Base-by-base conservation (phyloP, 495 filamentous ascomycete genomes). In the Podospora pseudopauciseta region DNA sequence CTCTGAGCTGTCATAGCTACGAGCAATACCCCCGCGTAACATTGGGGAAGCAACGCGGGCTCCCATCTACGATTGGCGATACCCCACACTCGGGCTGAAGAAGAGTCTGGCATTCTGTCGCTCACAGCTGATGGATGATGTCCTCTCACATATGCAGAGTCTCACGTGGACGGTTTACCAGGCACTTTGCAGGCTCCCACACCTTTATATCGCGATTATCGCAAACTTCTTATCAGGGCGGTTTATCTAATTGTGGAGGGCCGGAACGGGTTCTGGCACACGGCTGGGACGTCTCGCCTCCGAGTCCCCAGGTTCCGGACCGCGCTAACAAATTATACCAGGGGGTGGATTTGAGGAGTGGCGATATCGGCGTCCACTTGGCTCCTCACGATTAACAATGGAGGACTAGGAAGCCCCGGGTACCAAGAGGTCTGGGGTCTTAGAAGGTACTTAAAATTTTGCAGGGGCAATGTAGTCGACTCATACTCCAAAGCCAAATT, bases 161-260 rank as follows among this genome's bases (percentile, higher is more conserved):
- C 64, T 72, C 71, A 70, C 65, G 70, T 72, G 72, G 68, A 58
- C 55, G 0, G 55, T 58, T 7, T 26, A 20, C 55, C 55, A n/a
- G 32, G 60, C 55, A 53, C 3, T 64, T 69, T 65, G 28, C 53
- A 26, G 39, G 28, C 32, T 68, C 39, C 26, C 55, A 55, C 49
- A 34, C 18, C 55, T 28, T 56, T 60, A 53, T 23, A 49, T 61
- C 44, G 19, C n/a, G 27, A 32, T 13, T 34, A 63, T 32, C 28
- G 61, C n/a, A 5, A 63, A 32, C 27, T 49, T 68, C 73, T 78
- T 78, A 78, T 78, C 76, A 73, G 71, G 23, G 71, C 63, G 68
- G 57, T 74, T 75, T 77, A 76, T 72, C 68, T 76, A 78, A 77
- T 34, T 11, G 30, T 76, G 65, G 69, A 63, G 26, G 67, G 65